A percentile compares a stretch with the other conserved stretches of the same genome.
Conservation (phyloP, 2,329 filamentous ascomycete species). For the Sphaceloma murrayae region DNA sequence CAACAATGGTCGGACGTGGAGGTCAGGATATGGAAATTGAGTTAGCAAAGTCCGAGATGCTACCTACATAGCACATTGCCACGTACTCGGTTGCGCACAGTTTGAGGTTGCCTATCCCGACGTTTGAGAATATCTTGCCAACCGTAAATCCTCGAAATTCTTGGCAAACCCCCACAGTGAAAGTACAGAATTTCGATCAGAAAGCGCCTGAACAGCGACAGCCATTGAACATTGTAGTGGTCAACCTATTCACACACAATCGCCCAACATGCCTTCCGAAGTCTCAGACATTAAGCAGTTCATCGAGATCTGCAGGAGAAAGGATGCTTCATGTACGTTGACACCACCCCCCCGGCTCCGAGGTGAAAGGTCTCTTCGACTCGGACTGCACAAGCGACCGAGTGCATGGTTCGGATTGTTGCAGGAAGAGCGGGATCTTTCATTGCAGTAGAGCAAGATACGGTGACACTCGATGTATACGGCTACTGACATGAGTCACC, state of each 20-base stretch:
- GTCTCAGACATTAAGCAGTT: constrained; percentile 99
- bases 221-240: not conserved
- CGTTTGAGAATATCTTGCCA: not conserved
- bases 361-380: not conserved
- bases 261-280: constrained; percentile 92
- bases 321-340: constrained; percentile 96
- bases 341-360: constrained; percentile 16
- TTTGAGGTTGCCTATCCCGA: no score
- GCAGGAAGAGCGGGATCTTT: no score
- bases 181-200: constrained; percentile 15
- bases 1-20: not conserved
- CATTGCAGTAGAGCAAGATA: no score
- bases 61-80: not conserved
- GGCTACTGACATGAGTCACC: constrained; percentile 13
- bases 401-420: no score
- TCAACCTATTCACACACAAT: constrained; percentile 9
- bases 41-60: not conserved
- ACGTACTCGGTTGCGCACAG: no score
- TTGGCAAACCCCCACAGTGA: constrained; percentile 15
- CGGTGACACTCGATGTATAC: not conserved
- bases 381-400: no score
- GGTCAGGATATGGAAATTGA: not conserved
- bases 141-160: constrained; percentile 8
- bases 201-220: not conserved
- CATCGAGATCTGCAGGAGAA: constrained; percentile 99